These are phyloP conservation scores for Fusarium pseudograminearum DNA, from an alignment of 2,329 filamentous ascomycete species.

Conservation along the genomic window DNA sequence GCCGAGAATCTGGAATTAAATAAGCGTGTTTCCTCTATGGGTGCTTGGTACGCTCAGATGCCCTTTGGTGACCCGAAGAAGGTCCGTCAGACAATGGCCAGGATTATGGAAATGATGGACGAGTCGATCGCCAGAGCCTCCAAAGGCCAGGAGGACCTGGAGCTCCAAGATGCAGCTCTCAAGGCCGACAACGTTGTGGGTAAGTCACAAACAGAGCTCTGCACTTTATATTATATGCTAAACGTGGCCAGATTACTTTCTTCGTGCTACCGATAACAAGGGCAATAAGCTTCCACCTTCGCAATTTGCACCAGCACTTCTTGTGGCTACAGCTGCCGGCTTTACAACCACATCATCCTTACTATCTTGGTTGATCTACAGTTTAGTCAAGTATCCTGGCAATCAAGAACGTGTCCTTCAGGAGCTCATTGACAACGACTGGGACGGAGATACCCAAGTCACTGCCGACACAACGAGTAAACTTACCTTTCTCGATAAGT, in stretches of 20 bases:
- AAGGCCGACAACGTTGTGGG: slow-evolving; percentile 57
- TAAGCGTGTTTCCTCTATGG: slow-evolving; percentile 67
- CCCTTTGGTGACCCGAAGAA: slow-evolving; percentile 68
- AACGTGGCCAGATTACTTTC: slow-evolving; percentile 59
- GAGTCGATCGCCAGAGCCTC: slow-evolving; percentile 54
- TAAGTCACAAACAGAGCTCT: accelerated
- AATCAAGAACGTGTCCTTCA: slow-evolving; percentile 69
- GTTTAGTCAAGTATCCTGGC: slow-evolving; percentile 64
- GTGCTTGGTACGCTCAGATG: slow-evolving; percentile 66
- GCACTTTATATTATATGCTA: not conserved
- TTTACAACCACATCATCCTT: slow-evolving; percentile 71
- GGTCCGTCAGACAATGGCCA: slow-evolving; percentile 52
- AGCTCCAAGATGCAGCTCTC: slow-evolving; percentile 62
- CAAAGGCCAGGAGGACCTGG: slow-evolving; percentile 53
- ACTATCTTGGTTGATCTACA: slow-evolving; percentile 69
- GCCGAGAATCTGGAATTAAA: slow-evolving; percentile 65
- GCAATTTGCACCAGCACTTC: slow-evolving; percentile 49
- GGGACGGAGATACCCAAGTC: slow-evolving; percentile 57
- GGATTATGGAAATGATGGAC: slow-evolving; percentile 53
- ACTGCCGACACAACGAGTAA: slow-evolving; percentile 61
- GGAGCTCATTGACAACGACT: slow-evolving; percentile 65
- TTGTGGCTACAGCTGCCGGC: slow-evolving; percentile 67
- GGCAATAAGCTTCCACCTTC: slow-evolving; percentile 63
- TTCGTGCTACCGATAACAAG: slow-evolving; percentile 65
- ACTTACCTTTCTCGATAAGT: slow-evolving; percentile 66